Base-by-base conservation (phyloP, 2,329 filamentous ascomycete species). In the Colletotrichum neosansevieriae region DNA sequence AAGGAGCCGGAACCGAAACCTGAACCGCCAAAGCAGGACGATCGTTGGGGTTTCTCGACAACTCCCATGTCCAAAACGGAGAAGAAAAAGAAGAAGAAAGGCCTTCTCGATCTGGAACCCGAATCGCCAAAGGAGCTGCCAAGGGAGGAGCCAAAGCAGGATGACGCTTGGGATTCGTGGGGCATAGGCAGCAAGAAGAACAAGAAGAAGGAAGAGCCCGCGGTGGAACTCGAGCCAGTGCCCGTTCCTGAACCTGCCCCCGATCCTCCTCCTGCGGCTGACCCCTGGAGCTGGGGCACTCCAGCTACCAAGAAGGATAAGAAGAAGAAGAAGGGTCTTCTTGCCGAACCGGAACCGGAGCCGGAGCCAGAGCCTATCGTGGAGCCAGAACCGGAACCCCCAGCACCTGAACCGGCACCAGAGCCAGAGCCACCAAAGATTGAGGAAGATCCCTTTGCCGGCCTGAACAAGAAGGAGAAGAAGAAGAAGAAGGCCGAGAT, bases 141-240 rank as follows among this genome's bases (percentile, higher is more conserved):
- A 24, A 61, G 66, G 45, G 57, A 71, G 10, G 58, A 60, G 21
- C 54, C 51, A 15, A 58, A 71, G 51, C n/a, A 63, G 15, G 73
- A 75, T 3, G 72, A 70, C 44, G 44, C 49, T 36, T 70, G 72
- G 71, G 24, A 73, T 49, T 72, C 10, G 74, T 75, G 59, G 63
- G 75, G 53, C 86, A 83, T 69, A 84, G 82, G 58, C 34, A 79
- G 80, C 45, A 79, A 77, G 70, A 82, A 81, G 74, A 82, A 81
- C 67, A 84, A 83, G 74, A 82, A 81, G 68, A 84, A 83, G 64
- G 79, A 81, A 69, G 65, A 64, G n/a, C 63, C 58, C 12, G 54
- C 15, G 4, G 32, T 36, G 1, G 63, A 61, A 19, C 63, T 45
- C 11, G 51, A 65, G 21, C 74, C 76, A 38, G 74, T 69, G 42